Conservation (phyloP, 2,329 filamentous ascomycete genomes). For the Microdochium nivale region DNA sequence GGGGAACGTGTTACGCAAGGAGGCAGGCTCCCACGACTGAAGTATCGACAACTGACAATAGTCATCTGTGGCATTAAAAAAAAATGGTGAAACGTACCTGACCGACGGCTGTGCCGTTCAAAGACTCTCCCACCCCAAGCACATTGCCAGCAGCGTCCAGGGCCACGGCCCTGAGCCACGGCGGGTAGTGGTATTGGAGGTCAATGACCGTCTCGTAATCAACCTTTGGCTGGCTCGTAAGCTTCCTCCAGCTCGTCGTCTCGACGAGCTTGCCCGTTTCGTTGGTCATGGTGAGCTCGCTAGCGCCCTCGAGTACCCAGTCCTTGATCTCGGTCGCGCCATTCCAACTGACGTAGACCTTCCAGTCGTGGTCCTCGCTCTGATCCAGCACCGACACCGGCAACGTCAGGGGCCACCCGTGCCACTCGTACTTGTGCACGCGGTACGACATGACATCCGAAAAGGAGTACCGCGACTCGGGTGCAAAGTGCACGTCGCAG, state of each 20-base stretch:
- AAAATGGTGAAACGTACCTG: slow-evolving; percentile 6
- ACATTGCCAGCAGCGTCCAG: slow-evolving; percentile 7
- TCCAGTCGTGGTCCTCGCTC: slow-evolving; percentile 4
- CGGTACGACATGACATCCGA: slow-evolving; percentile 16
- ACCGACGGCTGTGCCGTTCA: slow-evolving; percentile 5
- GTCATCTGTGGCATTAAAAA: neutral
- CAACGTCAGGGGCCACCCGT: slow-evolving; percentile 11
- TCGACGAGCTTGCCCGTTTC: slow-evolving; percentile 7
- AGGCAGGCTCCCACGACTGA: neutral
- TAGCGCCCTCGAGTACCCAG: slow-evolving; percentile 30
- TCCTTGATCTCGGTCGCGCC: slow-evolving; percentile 20
- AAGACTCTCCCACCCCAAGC: slow-evolving; percentile 6
- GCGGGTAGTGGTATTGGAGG: slow-evolving; percentile 11
- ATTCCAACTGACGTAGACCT: slow-evolving; percentile 29
- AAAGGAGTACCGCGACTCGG: slow-evolving; percentile 9
- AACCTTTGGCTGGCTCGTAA: slow-evolving; percentile 17
- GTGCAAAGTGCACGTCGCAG: slow-evolving; percentile 12
- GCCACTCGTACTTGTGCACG: slow-evolving; percentile 18
- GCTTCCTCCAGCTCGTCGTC: slow-evolving; percentile 5
- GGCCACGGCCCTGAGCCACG: slow-evolving; percentile 9
- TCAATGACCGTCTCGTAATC: slow-evolving; percentile 27
- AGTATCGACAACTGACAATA: neutral
- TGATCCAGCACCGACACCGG: slow-evolving; percentile 13
- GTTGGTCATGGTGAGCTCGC: slow-evolving; percentile 15
- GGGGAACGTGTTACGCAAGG: neutral